Conservation (phyloP, 1,284 basidiomycete genomes). For the Tilletia setariae region DNA sequence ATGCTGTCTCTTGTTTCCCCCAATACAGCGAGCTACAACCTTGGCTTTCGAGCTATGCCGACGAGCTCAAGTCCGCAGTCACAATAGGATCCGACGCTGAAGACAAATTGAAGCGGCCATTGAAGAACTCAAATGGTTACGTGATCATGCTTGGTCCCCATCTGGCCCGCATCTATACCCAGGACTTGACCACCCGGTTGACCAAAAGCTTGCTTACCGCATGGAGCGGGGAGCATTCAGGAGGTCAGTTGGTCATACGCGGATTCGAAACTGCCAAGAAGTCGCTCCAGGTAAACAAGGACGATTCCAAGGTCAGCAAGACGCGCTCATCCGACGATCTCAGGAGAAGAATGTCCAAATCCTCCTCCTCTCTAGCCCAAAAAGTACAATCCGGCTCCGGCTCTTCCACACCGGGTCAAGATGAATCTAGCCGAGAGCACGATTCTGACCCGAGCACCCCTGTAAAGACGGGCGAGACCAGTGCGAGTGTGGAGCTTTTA, state of each 20-base stretch:
- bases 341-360: background rate
- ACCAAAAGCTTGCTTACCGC: conserved; percentile 43
- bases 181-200: conserved; percentile 35
- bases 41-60: conserved; percentile 58
- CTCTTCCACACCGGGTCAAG: conserved; percentile 1
- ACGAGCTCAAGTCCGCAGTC: conserved; percentile 59
- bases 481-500: conserved; percentile 25
- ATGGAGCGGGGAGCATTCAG: conserved; percentile 37
- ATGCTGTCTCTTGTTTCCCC: background rate
- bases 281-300: conserved; percentile 18
- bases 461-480: background rate
- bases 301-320: conserved; percentile 14
- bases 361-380: background rate
- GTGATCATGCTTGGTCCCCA: conserved; percentile 60
- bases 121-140: conserved; percentile 53
- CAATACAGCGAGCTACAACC: conserved; percentile 41
- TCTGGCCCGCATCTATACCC: conserved; percentile 55
- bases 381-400: background rate
- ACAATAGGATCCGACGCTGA: conserved; percentile 58
- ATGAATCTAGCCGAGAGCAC: background rate
- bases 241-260: conserved; percentile 34
- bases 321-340: background rate
- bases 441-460: background rate
- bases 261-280: conserved; percentile 22
- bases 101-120: conserved; percentile 59